These are phyloP conservation scores for Solanum medicagineum DNA, from an alignment of 257 asterid species.

Conservation along the genomic window DNA sequence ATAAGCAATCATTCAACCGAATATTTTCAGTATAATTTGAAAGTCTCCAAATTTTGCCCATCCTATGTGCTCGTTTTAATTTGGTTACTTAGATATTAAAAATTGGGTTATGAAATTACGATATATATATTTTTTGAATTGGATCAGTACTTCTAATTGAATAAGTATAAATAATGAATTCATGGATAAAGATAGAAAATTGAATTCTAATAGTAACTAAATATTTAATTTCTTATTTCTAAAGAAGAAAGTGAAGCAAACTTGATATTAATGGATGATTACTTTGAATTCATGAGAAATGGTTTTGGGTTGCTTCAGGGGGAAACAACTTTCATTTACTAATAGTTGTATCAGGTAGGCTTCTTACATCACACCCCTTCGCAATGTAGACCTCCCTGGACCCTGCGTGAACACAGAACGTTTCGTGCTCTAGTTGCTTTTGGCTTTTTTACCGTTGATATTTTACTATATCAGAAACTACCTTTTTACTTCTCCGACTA, in stretches of 20 bases:
- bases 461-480: neutral
- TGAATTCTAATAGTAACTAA: neutral
- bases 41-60: neutral
- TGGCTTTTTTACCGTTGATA: neutral
- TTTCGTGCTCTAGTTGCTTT: neutral
- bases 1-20: neutral
- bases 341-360: no score
- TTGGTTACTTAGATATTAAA: neutral
- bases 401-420: no score
- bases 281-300: no score
- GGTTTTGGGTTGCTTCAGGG: no score
- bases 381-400: no score
- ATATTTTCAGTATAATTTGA: neutral
- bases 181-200: neutral
- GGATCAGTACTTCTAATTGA: neutral
- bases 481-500: neutral
- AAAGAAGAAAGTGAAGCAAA: neutral
- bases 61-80: neutral
- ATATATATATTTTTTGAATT: neutral
- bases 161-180: neutral
- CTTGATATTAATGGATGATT: no score
- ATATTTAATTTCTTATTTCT: neutral
- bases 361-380: no score
- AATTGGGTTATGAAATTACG: neutral
- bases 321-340: no score